Base-by-base conservation (phyloP, 306 rosid genomes). In the Begonia loranthoides region DNA sequence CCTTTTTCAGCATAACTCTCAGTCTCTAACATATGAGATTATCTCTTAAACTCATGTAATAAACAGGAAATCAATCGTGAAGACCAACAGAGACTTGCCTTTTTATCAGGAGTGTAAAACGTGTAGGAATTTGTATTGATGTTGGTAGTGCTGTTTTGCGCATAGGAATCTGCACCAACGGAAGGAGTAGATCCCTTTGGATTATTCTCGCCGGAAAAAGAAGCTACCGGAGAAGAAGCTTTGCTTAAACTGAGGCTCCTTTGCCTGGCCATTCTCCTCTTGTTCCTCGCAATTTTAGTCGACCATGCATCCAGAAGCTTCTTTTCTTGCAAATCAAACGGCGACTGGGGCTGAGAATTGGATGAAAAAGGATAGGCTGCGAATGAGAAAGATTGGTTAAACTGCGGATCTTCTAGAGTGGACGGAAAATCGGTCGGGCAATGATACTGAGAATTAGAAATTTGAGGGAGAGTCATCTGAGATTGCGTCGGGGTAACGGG, bases 221-320 rank as follows among this genome's bases (percentile, higher is more conserved):
- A 17, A 12, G 56, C 17, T 9, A 21, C n/a, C 5, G 71, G 33
- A 51, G 64, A 48, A 48, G 58, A 19, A n/a, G 40, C 10, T 55
- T 53, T 56, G 55, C 12, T 40, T 22, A 52, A 36, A 45, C 38
- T 13, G 44, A 61, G 72, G 39, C 13, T 62, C 46, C 51, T 75
- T 56, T 82, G 81, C 21, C 87, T 55, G 1, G 67, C 87, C 36
- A 68, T 54, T 55, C 33, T 70, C 56, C 86, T 67, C 44, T 13
- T 67, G 0, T 50, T 64, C 19, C 88, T 65, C 0, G 81, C 83
- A 16, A 63, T 51, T 50, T 63, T 75, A 12, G 71, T 52, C 10
- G 22, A 62, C 61, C 49, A 15, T 15, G 72, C 63, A 34, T 61
- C 77, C 28, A 36, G 0, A 41, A 12, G 17, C 47, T 41, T 66